These are phyloP conservation scores for Fusarium subglutinans DNA, from an alignment of 2,329 filamentous ascomycete genomes.

Conservation along the genomic window DNA sequence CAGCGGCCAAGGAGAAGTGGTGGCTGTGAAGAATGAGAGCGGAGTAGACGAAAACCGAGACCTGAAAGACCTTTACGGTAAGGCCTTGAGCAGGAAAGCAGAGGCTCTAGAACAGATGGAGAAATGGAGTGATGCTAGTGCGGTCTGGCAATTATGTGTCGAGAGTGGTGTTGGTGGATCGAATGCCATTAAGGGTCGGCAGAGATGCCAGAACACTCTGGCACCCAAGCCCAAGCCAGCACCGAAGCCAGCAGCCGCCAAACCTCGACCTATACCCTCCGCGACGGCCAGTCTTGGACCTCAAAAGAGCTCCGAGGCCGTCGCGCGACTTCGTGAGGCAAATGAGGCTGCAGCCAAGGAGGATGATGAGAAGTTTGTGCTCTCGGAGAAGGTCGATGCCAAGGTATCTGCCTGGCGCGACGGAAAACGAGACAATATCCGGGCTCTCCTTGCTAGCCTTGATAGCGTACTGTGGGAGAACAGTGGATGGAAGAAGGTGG, in stretches of 20 bases:
- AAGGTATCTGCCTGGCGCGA: conserved; percentile 83
- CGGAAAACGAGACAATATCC: conserved; percentile 91
- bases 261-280: conserved; percentile 57
- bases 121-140: conserved; percentile 85
- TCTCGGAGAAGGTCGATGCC: conserved; percentile 86
- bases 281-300: conserved; percentile 52
- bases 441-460: conserved; percentile 85
- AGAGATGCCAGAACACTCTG: conserved; percentile 89
- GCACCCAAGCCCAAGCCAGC: conserved; percentile 69
- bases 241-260: conserved; percentile 57
- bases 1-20: conserved; percentile 81
- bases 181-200: conserved; percentile 83
- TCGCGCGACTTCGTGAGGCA: conserved; percentile 81
- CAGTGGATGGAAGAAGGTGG: conserved; percentile 96
- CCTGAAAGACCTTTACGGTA: conserved; percentile 93
- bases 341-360: conserved; percentile 86
- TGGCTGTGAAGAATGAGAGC: conserved; percentile 70
- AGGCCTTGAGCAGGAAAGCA: conserved; percentile 92
- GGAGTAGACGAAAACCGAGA: conserved; percentile 74
- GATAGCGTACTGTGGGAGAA: conserved; percentile 91
- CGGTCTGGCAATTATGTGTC: conserved; percentile 83
- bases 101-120: conserved; percentile 97
- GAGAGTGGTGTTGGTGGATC: conserved; percentile 87
- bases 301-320: conserved; percentile 74
- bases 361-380: conserved; percentile 91